Percentiles rank a stretch among this genome's conserved stretches.
These are phyloP conservation scores for Plenodomus lindquistii DNA, from an alignment of 2,329 filamentous ascomycete species.

Conservation along the genomic window DNA sequence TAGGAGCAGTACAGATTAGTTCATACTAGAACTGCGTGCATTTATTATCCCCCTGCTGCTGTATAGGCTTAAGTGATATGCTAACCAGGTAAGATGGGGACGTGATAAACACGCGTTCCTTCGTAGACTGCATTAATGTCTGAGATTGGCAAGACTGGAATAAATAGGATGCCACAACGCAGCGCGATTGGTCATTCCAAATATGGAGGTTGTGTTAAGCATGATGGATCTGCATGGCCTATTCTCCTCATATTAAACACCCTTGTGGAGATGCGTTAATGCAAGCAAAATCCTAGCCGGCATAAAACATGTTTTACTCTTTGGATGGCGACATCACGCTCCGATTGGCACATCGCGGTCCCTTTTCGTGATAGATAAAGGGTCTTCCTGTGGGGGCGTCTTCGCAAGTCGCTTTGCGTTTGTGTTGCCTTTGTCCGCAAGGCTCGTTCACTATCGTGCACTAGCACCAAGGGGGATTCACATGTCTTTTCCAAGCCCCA, in stretches of 20 bases:
- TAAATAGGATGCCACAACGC: not conserved
- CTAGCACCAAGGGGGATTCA: not conserved
- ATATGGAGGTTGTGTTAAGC: slow-evolving; percentile 23
- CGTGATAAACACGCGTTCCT: too few relatives aligned
- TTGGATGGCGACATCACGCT: slow-evolving; percentile 7
- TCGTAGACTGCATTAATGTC: not conserved
- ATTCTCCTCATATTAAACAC: slow-evolving; percentile 1
- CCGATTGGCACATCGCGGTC: slow-evolving; percentile 17
- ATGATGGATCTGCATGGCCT: slow-evolving; percentile 19
- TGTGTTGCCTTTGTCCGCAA: slow-evolving; percentile 5
- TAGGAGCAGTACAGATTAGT: too few relatives aligned
- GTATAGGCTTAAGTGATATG: too few relatives aligned
- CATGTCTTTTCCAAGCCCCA: slow-evolving; percentile 1
- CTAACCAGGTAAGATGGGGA: too few relatives aligned
- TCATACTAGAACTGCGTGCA: too few relatives aligned
- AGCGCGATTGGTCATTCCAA: slow-evolving; percentile 11
- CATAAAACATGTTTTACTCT: slow-evolving; percentile 5
- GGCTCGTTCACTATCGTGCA: slow-evolving; percentile 6
- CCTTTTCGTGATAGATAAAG: not conserved
- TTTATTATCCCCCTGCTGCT: too few relatives aligned
- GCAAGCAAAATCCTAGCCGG: slow-evolving; percentile 7
- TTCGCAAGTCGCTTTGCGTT: not conserved
- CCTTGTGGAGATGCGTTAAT: slow-evolving; percentile 8
- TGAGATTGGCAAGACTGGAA: not conserved
- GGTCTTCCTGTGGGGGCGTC: not conserved